Conservation (phyloP, 345 rosid genomes). For the Sonneratia caseolaris region DNA sequence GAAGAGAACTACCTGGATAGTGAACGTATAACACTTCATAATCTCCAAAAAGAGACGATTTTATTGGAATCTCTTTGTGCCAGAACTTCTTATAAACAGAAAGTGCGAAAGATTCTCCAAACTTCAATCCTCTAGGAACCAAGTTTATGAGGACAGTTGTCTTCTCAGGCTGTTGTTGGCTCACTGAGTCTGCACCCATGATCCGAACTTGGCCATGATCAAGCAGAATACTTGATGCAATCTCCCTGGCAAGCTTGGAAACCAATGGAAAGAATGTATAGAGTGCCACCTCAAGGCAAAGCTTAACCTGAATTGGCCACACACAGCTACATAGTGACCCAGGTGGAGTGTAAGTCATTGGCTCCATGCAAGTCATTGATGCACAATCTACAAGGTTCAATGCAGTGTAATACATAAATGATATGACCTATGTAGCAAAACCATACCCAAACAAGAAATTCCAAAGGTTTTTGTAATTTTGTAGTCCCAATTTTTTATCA, state of each 20-base stretch:
- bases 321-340: slow-evolving; percentile 56
- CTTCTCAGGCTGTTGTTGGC: slow-evolving; percentile 46
- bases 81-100: slow-evolving; percentile 45
- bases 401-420: not conserved
- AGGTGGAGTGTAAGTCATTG: slow-evolving; percentile 49
- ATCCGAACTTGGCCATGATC: slow-evolving; percentile 54
- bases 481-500: not conserved
- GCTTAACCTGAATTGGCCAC: slow-evolving; percentile 64
- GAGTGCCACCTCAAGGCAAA: slow-evolving; percentile 35
- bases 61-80: slow-evolving; percentile 32
- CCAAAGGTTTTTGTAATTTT: not conserved
- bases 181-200: slow-evolving; percentile 58
- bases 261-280: slow-evolving; percentile 56
- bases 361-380: slow-evolving; percentile 41
- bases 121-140: slow-evolving; percentile 44
- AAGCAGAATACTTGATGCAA: slow-evolving; percentile 32
- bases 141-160: slow-evolving; percentile 51
- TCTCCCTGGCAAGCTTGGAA: slow-evolving; percentile 50
- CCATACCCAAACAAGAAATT: not conserved
- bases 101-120: slow-evolving; percentile 25
- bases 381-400: slow-evolving; percentile 37
- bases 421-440: not conserved
- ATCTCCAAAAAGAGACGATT: slow-evolving; percentile 43
- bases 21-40: slow-evolving; percentile 46
- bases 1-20: slow-evolving; percentile 43